These are phyloP conservation scores for Coprinopsis cinerea DNA, from an alignment of 768 basidiomycete species.

Conservation along the genomic window DNA sequence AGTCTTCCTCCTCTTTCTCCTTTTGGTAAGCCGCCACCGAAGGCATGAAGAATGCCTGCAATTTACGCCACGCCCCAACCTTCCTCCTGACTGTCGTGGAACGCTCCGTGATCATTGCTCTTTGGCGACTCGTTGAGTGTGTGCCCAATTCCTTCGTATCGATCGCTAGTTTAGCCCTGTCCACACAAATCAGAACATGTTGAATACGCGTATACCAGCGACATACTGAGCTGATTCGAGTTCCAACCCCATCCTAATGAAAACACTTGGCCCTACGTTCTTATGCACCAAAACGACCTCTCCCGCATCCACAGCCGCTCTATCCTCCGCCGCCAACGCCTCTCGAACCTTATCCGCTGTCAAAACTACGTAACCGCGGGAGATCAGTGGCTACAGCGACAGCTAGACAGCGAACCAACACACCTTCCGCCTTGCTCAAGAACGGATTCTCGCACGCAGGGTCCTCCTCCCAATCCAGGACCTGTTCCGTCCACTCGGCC, in stretches of 20 bases:
- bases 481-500: background rate
- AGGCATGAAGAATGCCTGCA: slow-evolving; percentile 27
- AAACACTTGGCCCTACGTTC: slow-evolving; percentile 16
- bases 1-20: slow-evolving; percentile 1
- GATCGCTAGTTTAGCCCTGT: slow-evolving; percentile 9
- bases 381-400: no score
- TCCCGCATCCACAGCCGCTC: slow-evolving; percentile 5
- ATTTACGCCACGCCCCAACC: slow-evolving; percentile 22
- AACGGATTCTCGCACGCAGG: slow-evolving; percentile 18
- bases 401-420: background rate
- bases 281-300: slow-evolving; percentile 9
- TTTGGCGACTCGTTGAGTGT: slow-evolving; percentile 24
- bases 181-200: no score
- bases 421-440: slow-evolving; percentile 4
- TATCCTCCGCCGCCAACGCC: slow-evolving; percentile 20
- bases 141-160: slow-evolving; percentile 13
- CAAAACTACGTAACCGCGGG: slow-evolving; percentile 8
- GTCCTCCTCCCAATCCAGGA: background rate
- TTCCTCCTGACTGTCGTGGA: slow-evolving; percentile 16
- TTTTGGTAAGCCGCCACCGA: slow-evolving; percentile 1
- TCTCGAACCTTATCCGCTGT: slow-evolving; percentile 15
- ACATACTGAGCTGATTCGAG: slow-evolving; percentile 30
- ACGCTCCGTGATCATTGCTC: slow-evolving; percentile 22
- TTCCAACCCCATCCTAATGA: slow-evolving; percentile 25
- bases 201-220: no score